Percentiles rank a stretch among this genome's conserved stretches.
Evolutionary conservation across 306 rosid genomes (phyloP).

Genomic region (Cucumis sativus): Cucumber_9930_V3 NC_026661.2:17587501-17588000

Average conservation of each 20-base stretch:
- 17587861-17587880: neutral
- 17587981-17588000: neutral
- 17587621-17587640: neutral
- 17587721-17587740: neutral
- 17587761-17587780: neutral
- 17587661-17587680: neutral
- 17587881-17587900: constrained; percentile 4
- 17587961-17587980: neutral
- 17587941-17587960: neutral
- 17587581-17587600: neutral
- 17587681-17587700: neutral
- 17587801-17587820: neutral
- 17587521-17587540: neutral
- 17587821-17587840: neutral
- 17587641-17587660: neutral
- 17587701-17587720: neutral
- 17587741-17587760: neutral
- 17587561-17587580: no score
- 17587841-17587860: constrained; percentile 4
- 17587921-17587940: neutral
- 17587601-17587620: neutral
- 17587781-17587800: neutral
- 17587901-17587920: neutral
- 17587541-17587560: neutral
- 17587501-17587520: neutral